Percentiles rank a stretch among this genome's conserved stretches.
These are phyloP conservation scores for Chrysoporthe cubensis DNA, from an alignment of 2,329 filamentous ascomycete genomes.

Conservation along the genomic window DNA sequence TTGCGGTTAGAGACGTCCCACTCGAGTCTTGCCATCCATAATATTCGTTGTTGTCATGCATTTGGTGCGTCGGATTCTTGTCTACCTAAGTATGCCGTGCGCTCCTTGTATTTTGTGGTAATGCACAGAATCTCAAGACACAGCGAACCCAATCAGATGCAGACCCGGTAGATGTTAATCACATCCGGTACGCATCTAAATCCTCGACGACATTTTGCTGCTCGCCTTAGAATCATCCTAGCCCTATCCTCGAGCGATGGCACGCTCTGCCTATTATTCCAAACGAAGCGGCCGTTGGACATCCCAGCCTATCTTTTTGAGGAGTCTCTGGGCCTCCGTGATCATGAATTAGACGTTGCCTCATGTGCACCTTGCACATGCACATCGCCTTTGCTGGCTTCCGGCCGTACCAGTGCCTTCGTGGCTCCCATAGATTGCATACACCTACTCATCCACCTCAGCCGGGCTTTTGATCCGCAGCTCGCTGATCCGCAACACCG, in stretches of 20 bases:
- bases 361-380: neutral
- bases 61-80: neutral
- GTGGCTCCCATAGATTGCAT: neutral
- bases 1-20: neutral
- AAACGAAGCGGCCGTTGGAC: too few species aligned
- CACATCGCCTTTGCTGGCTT: neutral
- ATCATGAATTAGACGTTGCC: too few species aligned
- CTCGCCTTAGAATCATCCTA: neutral
- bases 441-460: conserved; percentile 40
- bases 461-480: conserved; percentile 63
- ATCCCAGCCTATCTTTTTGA: too few species aligned
- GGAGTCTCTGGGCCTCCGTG: too few species aligned
- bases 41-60: neutral
- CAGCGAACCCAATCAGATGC: neutral
- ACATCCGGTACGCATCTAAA: neutral
- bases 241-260: neutral
- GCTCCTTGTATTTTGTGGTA: neutral
- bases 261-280: neutral
- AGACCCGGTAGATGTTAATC: neutral
- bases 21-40: neutral
- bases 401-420: neutral
- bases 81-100: neutral
- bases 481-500: conserved; percentile 82
- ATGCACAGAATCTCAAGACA: neutral
- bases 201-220: neutral